Percentiles rank a stretch among this genome's conserved stretches.
Evolutionary conservation across 1,284 basidiomycete species (phyloP).

Genomic region (Naganishia sp.): DNA sequence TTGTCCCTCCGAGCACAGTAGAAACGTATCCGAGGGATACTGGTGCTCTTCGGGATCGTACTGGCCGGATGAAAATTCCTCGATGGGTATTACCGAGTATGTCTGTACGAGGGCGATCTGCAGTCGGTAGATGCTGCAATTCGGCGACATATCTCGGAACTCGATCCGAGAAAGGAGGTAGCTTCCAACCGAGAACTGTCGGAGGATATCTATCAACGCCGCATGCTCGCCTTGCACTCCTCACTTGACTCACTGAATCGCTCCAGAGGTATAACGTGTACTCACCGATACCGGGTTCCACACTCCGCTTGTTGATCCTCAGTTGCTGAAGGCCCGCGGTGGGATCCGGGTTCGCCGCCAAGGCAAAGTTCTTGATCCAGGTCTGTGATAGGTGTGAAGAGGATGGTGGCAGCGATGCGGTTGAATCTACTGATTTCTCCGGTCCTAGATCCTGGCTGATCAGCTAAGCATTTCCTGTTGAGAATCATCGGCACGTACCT

Average conservation of each 20-base stretch:
- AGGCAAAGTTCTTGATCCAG: conserved; percentile 26
- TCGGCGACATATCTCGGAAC: conserved; percentile 16
- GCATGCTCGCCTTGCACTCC: not conserved
- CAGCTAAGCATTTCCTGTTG: not conserved
- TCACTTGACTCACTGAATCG: conserved; percentile 1
- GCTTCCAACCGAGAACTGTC: conserved; percentile 23
- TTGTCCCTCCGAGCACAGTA: conserved; percentile 2
- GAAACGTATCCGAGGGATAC: conserved; percentile 20
- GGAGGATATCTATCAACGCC: not conserved
- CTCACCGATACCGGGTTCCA: conserved; percentile 12
- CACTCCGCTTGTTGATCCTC: conserved; percentile 10
- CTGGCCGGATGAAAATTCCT: conserved; percentile 8
- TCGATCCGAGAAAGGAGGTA: conserved; percentile 15
- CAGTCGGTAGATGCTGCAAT: conserved; percentile 25
- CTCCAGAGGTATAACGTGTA: conserved; percentile 17
- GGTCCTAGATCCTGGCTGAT: conserved; percentile 3
- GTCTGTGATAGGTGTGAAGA: conserved; percentile 17
- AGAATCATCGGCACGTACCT: not conserved
- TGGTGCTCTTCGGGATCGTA: conserved; percentile 21
- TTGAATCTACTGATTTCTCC: conserved; percentile 13
- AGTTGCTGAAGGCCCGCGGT: conserved; percentile 13
- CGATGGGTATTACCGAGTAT: conserved; percentile 20
- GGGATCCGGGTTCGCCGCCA: conserved; percentile 19
- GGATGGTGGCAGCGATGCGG: conserved; percentile 8
- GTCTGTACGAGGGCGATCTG: conserved; percentile 20